Evolutionary conservation across 2,329 filamentous ascomycete species (phyloP), one percentile per base, ranked within the genome.

Genomic region (Aspergillus novofumigatus): DNA sequence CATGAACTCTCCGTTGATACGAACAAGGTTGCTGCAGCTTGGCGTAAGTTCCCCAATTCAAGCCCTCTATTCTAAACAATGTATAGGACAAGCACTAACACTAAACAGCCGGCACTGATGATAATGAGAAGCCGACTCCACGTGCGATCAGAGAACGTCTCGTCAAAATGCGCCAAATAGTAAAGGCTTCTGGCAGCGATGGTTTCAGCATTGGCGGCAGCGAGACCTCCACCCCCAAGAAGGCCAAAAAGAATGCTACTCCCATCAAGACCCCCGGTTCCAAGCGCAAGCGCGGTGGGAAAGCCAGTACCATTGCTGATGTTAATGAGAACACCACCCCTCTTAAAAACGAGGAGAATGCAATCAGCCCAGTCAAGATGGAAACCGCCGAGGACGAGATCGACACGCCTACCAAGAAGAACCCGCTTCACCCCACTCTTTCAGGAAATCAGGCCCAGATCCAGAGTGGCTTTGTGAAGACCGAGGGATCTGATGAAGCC

Each of bases 81-180:
- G 8, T 35, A 10, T 55, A 8, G 20, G 53, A 21, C 20, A 8
- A n/a, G 10, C 10, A 44, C 48, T 6, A 47, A 45, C 21, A 54
- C 48, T 11, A 49, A 48, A 29, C 32, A 70, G 65, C 62, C 10
- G 56, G 49, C 26, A 49, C 53, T 1, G 58, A 63, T 11, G 32
- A 49, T 1, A 60, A 63, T 4, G 57, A 64, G 5, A 66, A 60
- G 6, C 75, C 74, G 0, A 77, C 75, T n/a, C 62, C 73, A 0
- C 70, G 75, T 5, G 75, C 75, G 4, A 75, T 78, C 52, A 67
- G 63, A 3, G 75, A 77, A 53, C 70, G 73, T 3, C 63, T 78
- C 1, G 56, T 66, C 6, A 70, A 67, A n/a, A 75, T 77, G 54
- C 71, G 71, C 26, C 59, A 66, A 3, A 53, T 56, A 0, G 61